Base-by-base conservation (phyloP, 2,329 filamentous ascomycete species). In the Aspergillus eucalypticola region DNA sequence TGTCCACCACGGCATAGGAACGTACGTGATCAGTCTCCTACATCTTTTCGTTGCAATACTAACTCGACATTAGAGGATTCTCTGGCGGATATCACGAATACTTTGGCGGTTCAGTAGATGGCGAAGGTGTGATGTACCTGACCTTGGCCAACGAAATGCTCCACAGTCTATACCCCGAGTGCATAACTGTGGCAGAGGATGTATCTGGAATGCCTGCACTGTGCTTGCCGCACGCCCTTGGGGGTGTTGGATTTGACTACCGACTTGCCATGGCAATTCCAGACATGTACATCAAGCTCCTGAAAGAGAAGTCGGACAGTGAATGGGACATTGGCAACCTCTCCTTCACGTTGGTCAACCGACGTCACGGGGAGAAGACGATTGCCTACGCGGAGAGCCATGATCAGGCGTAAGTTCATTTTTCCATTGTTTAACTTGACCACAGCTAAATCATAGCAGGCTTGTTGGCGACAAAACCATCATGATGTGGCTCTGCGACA, bases 131-230 rank as follows among this genome's bases (percentile, higher is more conserved):
- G 21, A 91, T 92, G 15, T 99, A 99, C 76, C 85, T 99, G 63
- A 96, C 96, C 88, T 78, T 99, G 54, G 95, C 95, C 49, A 99
- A 99, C 74, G 91, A 98, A 79, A 88, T 99, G 88, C 83, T 99
- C 54, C 95, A 98, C 77, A 79, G 85, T n/a, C 79, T 97, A 17
- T 98, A 96, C 71, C 92, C 95, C 0, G 85, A 92, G 13, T 86
- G 83, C 66, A 96, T 98, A 71, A 97, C 93, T 1, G 88, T 99
- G 64, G 95, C 95, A 19, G 95, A 99, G 75, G 95, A 99, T 73
- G 95, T 99, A 8, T 98, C 94, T 7, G 95, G 95, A 17, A 99
- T 99, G 95, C 95, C 95, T 15, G 94, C 92, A n/a, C 82, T 99
- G 51, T 98, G 95, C 76, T 78, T 99, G 39, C 88, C 91, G 6